Evolutionary conservation across 306 rosid genomes (phyloP), one percentile per base, ranked within the genome.

Genomic region (Dalbergia oliveri): DNA sequence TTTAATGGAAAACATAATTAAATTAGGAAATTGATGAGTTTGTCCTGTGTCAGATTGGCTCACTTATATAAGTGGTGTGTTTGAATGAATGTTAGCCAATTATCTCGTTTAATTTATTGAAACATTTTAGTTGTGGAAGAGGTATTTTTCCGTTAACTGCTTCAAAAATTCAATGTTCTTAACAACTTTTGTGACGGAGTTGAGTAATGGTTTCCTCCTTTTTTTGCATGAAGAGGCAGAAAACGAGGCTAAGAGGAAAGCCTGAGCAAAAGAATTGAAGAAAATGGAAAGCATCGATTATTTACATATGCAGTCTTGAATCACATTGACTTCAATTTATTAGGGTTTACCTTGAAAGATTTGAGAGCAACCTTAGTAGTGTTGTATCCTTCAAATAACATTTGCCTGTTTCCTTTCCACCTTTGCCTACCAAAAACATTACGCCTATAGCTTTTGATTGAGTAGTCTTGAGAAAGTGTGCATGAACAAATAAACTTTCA

Each of bases 161-260:
- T n/a, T n/a, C n/a, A 9, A 33, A 26, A 37, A 6, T 71, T 7
- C 34, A 37, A 23, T 68, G 23, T 26, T 23, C 43, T 60, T 21
- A 21, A 21, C 23, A 21, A 21, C 23, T 21, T 70, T 8, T 19
- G 2, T 66, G 79, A 58, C 53, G 35, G 23, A 21, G 23, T 21
- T 21, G 67, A 51, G 57, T 76, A 78, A 60, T 65, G 21, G 23
- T 80, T 39, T 9, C 35, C 77, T 50, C 81, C 41, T 41, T 76
- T 76, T 21, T 83, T 59, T 73, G 75, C 78, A 75, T 82, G 72
- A 84, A 63, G 86, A 95, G 98, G 98, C 91, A 1, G 99, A 91
- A 89, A 95, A 95, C 77, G 98, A 93, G 69, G 97, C 97, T 50
- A n/a, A n/a, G n/a, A n/a, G n/a, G 85, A 95, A 93, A 87, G 98